phyloP scores from a whole-genome alignment of 179 eudicot species.

The Gypsophila paniculata region DNA sequence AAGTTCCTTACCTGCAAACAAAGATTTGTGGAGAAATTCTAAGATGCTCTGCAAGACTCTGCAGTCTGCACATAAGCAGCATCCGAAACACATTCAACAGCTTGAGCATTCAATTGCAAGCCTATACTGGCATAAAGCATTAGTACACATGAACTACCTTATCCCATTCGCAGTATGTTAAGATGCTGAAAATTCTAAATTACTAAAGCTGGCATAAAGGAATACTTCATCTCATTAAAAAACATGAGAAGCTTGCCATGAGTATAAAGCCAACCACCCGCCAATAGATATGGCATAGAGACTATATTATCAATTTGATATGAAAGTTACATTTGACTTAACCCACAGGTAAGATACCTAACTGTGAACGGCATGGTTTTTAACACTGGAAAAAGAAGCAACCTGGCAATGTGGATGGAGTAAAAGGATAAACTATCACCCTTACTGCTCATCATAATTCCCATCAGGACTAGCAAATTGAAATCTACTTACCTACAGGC shows the following conservation, averaged over 20 bases:
- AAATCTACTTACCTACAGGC: neutral
- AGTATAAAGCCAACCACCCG: neutral
- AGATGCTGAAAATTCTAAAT: conserved; percentile 7
- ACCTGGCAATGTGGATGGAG: neutral
- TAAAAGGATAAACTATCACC: neutral
- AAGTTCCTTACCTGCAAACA: conserved; percentile 73
- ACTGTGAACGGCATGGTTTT: neutral
- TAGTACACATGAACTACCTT: neutral
- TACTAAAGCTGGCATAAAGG: neutral
- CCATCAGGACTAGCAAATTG: neutral
- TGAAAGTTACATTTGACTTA: neutral
- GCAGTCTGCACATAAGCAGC: neutral
- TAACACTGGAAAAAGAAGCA: neutral
- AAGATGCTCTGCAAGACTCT: conserved; percentile 13
- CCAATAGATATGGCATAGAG: neutral
- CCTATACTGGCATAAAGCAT: neutral
- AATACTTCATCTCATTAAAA: neutral
- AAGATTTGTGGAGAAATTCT: conserved; percentile 1
- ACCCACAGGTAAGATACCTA: neutral
- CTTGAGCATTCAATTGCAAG: neutral
- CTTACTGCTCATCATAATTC: neutral
- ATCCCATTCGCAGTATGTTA: neutral
- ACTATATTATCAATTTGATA: neutral
- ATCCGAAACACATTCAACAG: neutral
- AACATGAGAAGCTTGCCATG: neutral